Evolutionary conservation across 2,329 filamentous ascomycete genomes (phyloP).

Genomic region (Fusarium pseudocircinatum): DNA sequence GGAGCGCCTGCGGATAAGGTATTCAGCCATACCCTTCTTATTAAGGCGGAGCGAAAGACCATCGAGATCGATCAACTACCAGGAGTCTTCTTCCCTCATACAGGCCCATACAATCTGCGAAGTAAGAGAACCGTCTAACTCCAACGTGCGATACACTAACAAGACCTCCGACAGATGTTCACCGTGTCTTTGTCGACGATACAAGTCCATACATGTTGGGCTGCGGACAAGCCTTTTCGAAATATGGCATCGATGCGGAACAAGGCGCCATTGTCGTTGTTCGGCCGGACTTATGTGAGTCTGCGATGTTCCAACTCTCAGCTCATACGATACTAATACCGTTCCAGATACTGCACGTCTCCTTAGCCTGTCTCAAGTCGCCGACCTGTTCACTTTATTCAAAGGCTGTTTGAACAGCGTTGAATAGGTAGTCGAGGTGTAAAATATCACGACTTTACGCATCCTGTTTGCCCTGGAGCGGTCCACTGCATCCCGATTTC

Average conservation of each 20-base stretch:
- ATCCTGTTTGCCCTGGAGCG: fast-evolving
- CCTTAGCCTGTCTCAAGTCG: neutral
- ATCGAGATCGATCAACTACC: constrained; percentile 16
- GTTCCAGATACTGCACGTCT: constrained; percentile 13
- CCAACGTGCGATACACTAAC: neutral
- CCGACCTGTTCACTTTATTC: neutral
- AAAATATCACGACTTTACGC: neutral
- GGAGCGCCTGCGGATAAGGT: neutral
- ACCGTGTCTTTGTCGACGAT: constrained; percentile 29
- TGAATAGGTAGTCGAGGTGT: neutral
- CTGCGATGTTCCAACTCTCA: fast-evolving
- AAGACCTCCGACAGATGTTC: constrained; percentile 3
- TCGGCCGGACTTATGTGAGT: constrained; percentile 36
- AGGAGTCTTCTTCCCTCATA: constrained; percentile 19
- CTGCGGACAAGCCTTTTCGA: constrained; percentile 8
- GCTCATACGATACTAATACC: neutral
- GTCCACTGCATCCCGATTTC: fast-evolving
- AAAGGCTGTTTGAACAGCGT: neutral
- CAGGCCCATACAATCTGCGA: constrained; percentile 10
- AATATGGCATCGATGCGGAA: constrained; percentile 21
- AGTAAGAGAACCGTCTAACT: fast-evolving
- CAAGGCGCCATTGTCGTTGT: constrained; percentile 25
- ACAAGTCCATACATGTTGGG: constrained; percentile 19
- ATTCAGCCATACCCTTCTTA: constrained; percentile 3
- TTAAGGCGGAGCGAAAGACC: neutral